A percentile compares a stretch with the other conserved stretches of the same genome.
Evolutionary conservation across 2,329 filamentous ascomycete species (phyloP).

Genomic region (Arachnomyces sp.): DNA sequence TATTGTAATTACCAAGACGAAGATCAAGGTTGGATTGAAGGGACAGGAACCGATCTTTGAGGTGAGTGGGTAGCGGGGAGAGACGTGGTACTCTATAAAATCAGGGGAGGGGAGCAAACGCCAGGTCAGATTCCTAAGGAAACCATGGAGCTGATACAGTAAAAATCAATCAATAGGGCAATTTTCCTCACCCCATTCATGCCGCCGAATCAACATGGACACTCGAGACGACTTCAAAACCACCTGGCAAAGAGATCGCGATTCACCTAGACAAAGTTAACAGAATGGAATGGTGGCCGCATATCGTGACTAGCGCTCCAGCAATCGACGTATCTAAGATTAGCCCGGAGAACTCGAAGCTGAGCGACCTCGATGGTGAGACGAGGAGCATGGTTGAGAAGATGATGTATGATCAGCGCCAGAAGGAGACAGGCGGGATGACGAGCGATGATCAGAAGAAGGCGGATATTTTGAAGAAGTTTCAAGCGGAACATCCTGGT

Average conservation of each 20-base stretch:
- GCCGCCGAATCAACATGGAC: constrained; percentile 95
- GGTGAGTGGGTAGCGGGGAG: constrained; percentile 41
- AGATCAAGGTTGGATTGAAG: constrained; percentile 74
- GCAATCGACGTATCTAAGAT: constrained; percentile 95
- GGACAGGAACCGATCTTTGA: constrained; percentile 78
- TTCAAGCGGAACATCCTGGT: constrained; percentile 68
- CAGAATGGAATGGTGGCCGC: constrained; percentile 97
- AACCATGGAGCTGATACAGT: too few relatives aligned
- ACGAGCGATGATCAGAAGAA: constrained; percentile 95
- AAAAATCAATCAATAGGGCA: constrained; percentile 52
- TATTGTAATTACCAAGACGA: constrained; percentile 72
- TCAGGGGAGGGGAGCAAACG: too few relatives aligned
- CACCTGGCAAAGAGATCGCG: constrained; percentile 62
- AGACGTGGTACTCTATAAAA: not conserved
- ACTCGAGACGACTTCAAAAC: constrained; percentile 56
- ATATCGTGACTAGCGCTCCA: constrained; percentile 78
- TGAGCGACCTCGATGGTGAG: constrained; percentile 89
- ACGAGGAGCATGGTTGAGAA: constrained; percentile 98
- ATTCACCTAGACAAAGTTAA: constrained; percentile 92
- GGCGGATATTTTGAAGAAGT: constrained; percentile 83
- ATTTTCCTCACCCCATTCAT: constrained; percentile 70
- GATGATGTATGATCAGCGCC: constrained; percentile 99
- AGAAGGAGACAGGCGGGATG: constrained; percentile 86
- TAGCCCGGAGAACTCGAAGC: constrained; percentile 81
- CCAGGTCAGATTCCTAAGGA: too few relatives aligned